Percentiles rank a stretch among this genome's conserved stretches.
Conservation (phyloP, 202 grass and related monocot species). For the Musa balbisiana region DNA sequence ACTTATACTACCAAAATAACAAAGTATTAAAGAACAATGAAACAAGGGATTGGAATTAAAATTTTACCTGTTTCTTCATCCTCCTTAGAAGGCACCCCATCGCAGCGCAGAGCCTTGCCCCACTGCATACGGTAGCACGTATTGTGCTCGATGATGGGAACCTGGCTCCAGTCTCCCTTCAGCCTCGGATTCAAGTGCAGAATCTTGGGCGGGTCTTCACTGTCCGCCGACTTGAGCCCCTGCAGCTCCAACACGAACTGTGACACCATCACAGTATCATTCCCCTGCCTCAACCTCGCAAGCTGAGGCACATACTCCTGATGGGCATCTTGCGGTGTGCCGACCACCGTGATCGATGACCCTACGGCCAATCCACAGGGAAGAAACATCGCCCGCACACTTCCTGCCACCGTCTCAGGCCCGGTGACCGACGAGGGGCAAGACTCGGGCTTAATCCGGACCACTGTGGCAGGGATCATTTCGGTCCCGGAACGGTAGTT, state of each 20-base stretch:
- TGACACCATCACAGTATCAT: conserved; percentile 66
- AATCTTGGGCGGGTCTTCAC: conserved; percentile 82
- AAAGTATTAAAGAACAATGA: too few species aligned
- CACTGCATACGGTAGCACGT: conserved; percentile 90
- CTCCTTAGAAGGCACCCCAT: conserved; percentile 32
- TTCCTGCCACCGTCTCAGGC: neutral
- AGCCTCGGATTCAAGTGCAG: conserved; percentile 76
- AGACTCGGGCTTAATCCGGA: neutral
- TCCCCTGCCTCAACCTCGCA: conserved; percentile 30
- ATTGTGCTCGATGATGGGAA: conserved; percentile 69
- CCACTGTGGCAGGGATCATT: neutral
- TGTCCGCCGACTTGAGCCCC: conserved; percentile 47
- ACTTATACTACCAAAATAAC: neutral
- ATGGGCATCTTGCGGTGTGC: conserved; percentile 35
- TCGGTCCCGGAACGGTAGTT: conserved; percentile 33
- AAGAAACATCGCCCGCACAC: conserved; percentile 26
- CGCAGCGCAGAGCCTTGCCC: conserved; percentile 74
- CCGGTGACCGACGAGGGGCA: conserved; percentile 32
- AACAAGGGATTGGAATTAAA: too few species aligned
- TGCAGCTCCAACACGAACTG: conserved; percentile 79
- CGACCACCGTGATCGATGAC: conserved; percentile 65
- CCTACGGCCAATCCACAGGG: conserved; percentile 62
- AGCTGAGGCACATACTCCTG: conserved; percentile 48
- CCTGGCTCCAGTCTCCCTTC: conserved; percentile 63
- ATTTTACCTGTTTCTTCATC: conserved; percentile 43